Conservation (phyloP, 139 green algal genomes). For the Micractinium conductrix region DNA sequence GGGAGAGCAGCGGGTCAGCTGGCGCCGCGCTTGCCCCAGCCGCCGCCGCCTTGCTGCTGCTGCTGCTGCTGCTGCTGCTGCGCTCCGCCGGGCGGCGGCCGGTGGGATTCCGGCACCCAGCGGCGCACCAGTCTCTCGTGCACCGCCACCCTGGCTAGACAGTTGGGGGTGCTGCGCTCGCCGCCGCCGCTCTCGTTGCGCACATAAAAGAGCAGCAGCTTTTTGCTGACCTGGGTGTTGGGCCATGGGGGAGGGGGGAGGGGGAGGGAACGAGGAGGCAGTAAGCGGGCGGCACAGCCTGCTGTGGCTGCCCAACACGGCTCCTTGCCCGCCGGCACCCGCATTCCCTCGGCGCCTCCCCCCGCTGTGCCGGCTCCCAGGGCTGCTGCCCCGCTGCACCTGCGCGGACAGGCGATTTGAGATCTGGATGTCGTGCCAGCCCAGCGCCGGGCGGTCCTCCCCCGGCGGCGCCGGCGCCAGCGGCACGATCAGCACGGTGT, state of each 20-base stretch:
- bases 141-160: constrained; percentile 28
- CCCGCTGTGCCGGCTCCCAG: background rate
- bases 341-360: too few relatives aligned
- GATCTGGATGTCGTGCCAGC: constrained; percentile 58
- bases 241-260: background rate
- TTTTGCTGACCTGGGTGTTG: constrained; percentile 52
- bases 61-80: too few relatives aligned
- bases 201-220: constrained; percentile 57
- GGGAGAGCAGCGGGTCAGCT: too few relatives aligned
- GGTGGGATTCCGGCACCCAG: constrained; percentile 46
- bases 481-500: constrained; percentile 53
- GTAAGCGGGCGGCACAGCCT: background rate
- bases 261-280: background rate
- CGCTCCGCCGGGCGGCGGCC: constrained; percentile 2
- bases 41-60: too few relatives aligned
- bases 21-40: too few relatives aligned
- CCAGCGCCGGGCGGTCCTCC: constrained; percentile 15
- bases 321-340: too few relatives aligned
- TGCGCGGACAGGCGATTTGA: constrained; percentile 53
- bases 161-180: constrained; percentile 25
- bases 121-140: constrained; percentile 44
- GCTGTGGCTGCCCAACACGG: too few relatives aligned
- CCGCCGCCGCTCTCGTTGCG: constrained; percentile 24
- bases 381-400: too few relatives aligned
- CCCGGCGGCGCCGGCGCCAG: background rate